Evolutionary conservation across 2,329 filamentous ascomycete species (phyloP).

Genomic region (Dissoconium aciculare): DNA sequence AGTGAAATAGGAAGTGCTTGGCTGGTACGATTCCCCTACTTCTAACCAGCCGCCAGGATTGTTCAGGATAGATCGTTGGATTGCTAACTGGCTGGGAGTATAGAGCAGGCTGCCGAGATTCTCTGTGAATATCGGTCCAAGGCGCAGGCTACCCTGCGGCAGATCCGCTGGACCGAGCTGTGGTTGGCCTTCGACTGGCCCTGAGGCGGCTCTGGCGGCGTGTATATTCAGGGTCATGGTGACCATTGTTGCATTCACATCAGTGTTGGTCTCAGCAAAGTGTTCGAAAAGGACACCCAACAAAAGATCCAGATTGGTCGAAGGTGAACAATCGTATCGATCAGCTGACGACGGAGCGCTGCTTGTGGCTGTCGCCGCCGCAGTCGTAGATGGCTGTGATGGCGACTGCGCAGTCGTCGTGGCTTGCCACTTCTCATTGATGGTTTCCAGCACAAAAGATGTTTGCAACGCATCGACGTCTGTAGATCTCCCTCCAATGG

Average conservation of each 20-base stretch:
- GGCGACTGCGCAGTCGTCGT: background rate
- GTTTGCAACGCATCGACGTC: too few relatives aligned
- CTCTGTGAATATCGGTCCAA: slow-evolving; percentile 35
- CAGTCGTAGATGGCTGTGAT: background rate
- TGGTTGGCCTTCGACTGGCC: slow-evolving; percentile 31
- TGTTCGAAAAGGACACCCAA: slow-evolving; percentile 39
- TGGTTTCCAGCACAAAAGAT: too few relatives aligned
- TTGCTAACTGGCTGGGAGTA: slow-evolving; percentile 34
- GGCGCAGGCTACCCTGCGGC: slow-evolving; percentile 29
- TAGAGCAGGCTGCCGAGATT: slow-evolving; percentile 40
- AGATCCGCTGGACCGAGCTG: slow-evolving; percentile 25
- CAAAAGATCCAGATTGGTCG: slow-evolving; percentile 37
- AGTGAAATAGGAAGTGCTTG: slow-evolving; percentile 41
- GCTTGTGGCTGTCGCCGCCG: background rate
- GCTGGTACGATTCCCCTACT: slow-evolving; percentile 27
- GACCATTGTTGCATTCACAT: slow-evolving; percentile 39
- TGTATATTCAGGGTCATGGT: slow-evolving; percentile 46
- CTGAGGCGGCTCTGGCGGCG: slow-evolving; percentile 33
- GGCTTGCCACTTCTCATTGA: slow-evolving; percentile 1
- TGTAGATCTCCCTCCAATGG: background rate
- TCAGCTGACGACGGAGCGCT: background rate
- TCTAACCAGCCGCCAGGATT: slow-evolving; percentile 38
- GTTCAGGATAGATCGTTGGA: slow-evolving; percentile 43
- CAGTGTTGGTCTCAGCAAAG: slow-evolving; percentile 38
- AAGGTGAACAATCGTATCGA: slow-evolving; percentile 36